A percentile compares a stretch with the other conserved stretches of the same genome.
Conservation (phyloP, 495 filamentous ascomycete species). For the Penicillium waksmanii region DNA sequence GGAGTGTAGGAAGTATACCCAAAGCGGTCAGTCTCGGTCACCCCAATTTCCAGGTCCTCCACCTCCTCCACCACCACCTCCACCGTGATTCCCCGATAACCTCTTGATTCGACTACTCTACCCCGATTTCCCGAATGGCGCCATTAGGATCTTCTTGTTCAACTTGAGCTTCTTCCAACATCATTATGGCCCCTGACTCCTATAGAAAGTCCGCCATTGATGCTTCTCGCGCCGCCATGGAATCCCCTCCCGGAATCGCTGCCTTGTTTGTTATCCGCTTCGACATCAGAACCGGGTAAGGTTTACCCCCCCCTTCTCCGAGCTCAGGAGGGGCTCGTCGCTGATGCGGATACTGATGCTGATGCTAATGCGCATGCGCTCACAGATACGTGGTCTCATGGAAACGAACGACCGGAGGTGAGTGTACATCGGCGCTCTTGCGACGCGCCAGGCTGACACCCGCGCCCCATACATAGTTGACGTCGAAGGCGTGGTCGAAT, state of each 20-base stretch:
- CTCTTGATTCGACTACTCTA: constrained; percentile 18
- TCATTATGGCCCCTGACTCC: constrained; percentile 36
- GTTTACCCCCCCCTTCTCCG: constrained; percentile 8
- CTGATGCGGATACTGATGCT: not conserved
- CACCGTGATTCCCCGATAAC: too few relatives aligned
- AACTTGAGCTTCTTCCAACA: constrained; percentile 3
- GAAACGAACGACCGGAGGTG: constrained; percentile 71
- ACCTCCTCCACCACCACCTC: too few relatives aligned
- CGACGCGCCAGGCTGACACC: constrained; percentile 25
- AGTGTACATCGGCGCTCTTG: constrained; percentile 22
- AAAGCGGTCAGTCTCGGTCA: too few relatives aligned
- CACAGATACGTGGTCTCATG: constrained; percentile 79
- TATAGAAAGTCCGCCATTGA: constrained; percentile 40
- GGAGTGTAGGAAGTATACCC: too few relatives aligned
- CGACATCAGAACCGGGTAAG: constrained; percentile 81
- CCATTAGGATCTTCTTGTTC: not conserved
- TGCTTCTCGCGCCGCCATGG: constrained; percentile 40
- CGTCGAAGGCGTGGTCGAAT: constrained; percentile 89
- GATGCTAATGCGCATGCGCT: constrained; percentile 23
- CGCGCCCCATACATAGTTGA: constrained; percentile 58
- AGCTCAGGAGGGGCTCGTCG: constrained; percentile 12
- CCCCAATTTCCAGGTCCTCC: too few relatives aligned
- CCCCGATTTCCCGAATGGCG: constrained; percentile 28
- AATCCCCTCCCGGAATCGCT: constrained; percentile 67
- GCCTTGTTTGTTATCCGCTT: constrained; percentile 87